Evolutionary conservation across 495 filamentous ascomycete species (phyloP).

Genomic region (Daldinia grandis): DNA sequence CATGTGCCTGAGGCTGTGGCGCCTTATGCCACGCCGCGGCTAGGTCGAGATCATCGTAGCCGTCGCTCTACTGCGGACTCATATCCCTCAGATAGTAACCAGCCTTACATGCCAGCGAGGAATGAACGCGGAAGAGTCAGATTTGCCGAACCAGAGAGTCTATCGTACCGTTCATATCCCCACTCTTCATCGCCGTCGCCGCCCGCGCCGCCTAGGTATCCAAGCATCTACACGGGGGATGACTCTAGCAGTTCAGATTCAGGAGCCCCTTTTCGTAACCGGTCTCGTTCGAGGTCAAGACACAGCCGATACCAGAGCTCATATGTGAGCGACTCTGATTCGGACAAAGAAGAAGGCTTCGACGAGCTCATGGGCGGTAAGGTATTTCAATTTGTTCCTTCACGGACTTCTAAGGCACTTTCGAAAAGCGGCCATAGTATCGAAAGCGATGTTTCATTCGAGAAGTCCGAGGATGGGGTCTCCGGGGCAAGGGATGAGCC

Average conservation of each 20-base stretch:
- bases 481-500: constrained; percentile 2
- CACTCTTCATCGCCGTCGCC: background rate
- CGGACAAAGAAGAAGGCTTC: constrained; percentile 20
- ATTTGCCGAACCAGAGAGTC: constrained; percentile 6
- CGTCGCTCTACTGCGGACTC: constrained; percentile 19
- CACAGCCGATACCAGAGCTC: constrained; percentile 1
- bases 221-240: background rate
- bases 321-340: constrained; percentile 3
- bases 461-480: constrained; percentile 18
- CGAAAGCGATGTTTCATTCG: constrained; percentile 15
- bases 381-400: constrained; percentile 31
- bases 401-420: constrained; percentile 17
- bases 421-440: constrained; percentile 25
- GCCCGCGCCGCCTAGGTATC: background rate
- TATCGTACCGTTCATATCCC: background rate
- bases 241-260: background rate
- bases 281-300: constrained; percentile 18
- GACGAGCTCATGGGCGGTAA: constrained; percentile 25
- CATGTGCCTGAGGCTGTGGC: background rate
- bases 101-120: background rate
- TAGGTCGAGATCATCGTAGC: background rate
- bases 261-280: constrained; percentile 9
- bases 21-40: background rate
- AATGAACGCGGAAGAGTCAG: constrained; percentile 16
- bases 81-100: constrained; percentile 11